Base-by-base conservation (phyloP, 768 basidiomycete genomes). In the Hydnum rufescens region DNA sequence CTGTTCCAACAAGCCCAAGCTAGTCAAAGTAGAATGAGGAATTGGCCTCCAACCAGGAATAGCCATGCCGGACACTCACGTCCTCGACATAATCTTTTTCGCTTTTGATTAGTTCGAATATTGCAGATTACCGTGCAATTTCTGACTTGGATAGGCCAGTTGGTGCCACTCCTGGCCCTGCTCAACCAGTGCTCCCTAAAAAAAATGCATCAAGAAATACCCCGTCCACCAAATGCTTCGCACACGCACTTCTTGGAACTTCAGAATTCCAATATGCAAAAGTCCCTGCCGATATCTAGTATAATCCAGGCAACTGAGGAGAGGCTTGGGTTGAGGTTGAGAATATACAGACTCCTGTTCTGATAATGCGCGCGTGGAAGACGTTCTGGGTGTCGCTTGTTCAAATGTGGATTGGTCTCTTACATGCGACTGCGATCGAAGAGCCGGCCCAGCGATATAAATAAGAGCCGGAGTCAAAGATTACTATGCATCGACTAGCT, bases 41-140 rank as follows among this genome's bases (percentile, higher is more conserved):
- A n/a, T n/a, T n/a, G n/a, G n/a, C n/a, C n/a, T n/a, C n/a, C n/a
- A n/a, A n/a, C n/a, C n/a, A n/a, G n/a, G n/a, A n/a, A n/a, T n/a
- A n/a, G n/a, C n/a, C 3, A 31, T 6, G 18, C 22, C 5, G 6
- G n/a, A 4, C 42, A 55, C 63, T 29, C 55, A 85, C 86, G 62
- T 84, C 71, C 66, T 76, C 65, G 6, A 89, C 81, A 62, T 95
- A 96, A 55, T 87, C 81, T 56, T 78, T 73, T 66, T 99, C 95
- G 0, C 82, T 78, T 63, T 85, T 81, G 64, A 96, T 79, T 23
- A 93, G 66, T 62, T 96, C 92, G 58, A 90, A 92, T 4, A 99
- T 72, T 34, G 78, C 76, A 25, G 77, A 83, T 63, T 96, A 90
- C 43, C 90, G 73, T 54, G 82, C 76, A 19, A 90, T 78, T 62